Percentiles rank a stretch among this genome's conserved stretches.
Conservation (phyloP, 2,329 filamentous ascomycete genomes). For the Pestalotiopsis sp. region DNA sequence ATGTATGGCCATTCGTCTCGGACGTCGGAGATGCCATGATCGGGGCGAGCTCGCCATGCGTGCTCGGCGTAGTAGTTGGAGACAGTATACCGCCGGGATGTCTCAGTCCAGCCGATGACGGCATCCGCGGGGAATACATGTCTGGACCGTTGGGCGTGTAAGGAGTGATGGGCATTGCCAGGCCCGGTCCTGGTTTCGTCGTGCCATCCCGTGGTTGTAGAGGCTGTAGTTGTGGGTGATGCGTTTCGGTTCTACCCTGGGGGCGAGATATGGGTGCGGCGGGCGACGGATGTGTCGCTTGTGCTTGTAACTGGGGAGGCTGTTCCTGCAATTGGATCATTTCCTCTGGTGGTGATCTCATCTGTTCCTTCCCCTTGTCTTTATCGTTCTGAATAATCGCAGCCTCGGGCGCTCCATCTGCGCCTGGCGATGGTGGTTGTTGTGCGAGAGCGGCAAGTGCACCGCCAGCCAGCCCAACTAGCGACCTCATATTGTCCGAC, state of each 20-base stretch:
- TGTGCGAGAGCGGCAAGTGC: not conserved
- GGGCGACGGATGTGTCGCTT: not conserved
- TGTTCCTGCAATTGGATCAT: constrained; percentile 3
- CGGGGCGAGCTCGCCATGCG: constrained; percentile 34
- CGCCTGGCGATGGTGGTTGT: constrained; percentile 17
- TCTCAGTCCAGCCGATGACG: constrained; percentile 28
- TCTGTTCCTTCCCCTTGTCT: not conserved
- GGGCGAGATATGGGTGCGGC: not conserved
- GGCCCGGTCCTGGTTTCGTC: constrained; percentile 27
- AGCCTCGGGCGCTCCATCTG: not conserved
- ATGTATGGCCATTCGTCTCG: constrained; percentile 37
- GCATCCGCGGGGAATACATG: constrained; percentile 27
- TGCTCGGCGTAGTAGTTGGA: constrained; percentile 32
- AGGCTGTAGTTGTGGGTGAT: constrained; percentile 12
- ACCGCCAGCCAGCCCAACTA: constrained; percentile 2
- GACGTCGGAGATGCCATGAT: constrained; percentile 40
- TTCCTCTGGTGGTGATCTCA: not conserved
- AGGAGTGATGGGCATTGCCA: constrained; percentile 33
- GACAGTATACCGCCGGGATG: constrained; percentile 34
- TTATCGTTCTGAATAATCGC: not conserved
- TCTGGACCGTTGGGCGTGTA: constrained; percentile 29
- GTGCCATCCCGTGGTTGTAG: constrained; percentile 5
- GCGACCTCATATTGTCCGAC: constrained; percentile 17
- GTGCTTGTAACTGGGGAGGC: not conserved
- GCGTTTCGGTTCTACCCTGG: not conserved